phyloP scores from a whole-genome alignment of 2,329 filamentous ascomycete species.

The Macrophomina phaseolina region DNA sequence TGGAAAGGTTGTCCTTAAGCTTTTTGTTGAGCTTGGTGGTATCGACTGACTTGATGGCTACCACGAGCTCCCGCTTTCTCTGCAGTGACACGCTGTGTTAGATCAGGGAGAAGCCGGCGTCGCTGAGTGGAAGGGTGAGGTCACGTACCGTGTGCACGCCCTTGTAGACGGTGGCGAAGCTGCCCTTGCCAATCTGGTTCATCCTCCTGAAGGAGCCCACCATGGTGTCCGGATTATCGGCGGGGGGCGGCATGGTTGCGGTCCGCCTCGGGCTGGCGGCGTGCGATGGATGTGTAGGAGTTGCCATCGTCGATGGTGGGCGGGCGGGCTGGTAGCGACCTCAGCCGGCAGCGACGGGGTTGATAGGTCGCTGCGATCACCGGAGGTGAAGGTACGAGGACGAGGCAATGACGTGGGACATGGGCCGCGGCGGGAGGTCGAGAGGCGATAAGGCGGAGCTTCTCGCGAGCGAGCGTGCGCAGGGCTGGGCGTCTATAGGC shows the following conservation, averaged over 20 bases:
- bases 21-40: slow-evolving; percentile 91
- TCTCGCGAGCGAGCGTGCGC: slow-evolving; percentile 15
- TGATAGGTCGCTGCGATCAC: slow-evolving; percentile 25
- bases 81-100: slow-evolving; percentile 44
- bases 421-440: slow-evolving; percentile 22
- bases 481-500: slow-evolving; percentile 6
- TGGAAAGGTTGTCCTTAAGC: slow-evolving; percentile 92
- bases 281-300: slow-evolving; percentile 22
- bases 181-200: slow-evolving; percentile 93
- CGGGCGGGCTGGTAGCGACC: slow-evolving; percentile 9
- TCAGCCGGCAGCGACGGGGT: slow-evolving; percentile 22
- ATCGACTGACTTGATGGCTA: slow-evolving; percentile 97
- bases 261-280: slow-evolving; percentile 20
- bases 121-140: slow-evolving; percentile 7
- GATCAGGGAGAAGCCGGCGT: slow-evolving; percentile 19
- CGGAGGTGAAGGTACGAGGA: slow-evolving; percentile 25
- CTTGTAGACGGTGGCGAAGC: slow-evolving; percentile 94
- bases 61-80: slow-evolving; percentile 82
- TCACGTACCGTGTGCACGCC: slow-evolving; percentile 79
- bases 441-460: slow-evolving; percentile 15
- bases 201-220: slow-evolving; percentile 83
- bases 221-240: slow-evolving; percentile 34
- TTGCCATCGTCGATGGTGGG: slow-evolving; percentile 21
- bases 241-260: slow-evolving; percentile 22
- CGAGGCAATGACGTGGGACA: slow-evolving; percentile 24